Evolutionary conservation across 2,329 filamentous ascomycete species (phyloP).

Genomic region (Graphium sp.): DNA sequence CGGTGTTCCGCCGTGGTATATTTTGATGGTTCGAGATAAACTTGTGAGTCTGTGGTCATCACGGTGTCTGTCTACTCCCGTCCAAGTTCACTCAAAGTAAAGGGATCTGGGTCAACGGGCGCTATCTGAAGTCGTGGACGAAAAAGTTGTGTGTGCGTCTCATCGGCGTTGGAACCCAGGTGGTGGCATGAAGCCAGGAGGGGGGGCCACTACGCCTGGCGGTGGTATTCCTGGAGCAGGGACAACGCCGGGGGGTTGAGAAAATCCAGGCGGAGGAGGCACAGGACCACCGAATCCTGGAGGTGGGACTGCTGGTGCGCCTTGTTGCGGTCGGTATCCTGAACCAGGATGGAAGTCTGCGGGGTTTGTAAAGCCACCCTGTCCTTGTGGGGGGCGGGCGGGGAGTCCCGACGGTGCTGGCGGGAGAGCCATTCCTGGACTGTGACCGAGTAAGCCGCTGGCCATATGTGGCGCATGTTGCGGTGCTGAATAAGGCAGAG

Average conservation of each 20-base stretch:
- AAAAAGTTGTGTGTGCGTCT: too few relatives aligned
- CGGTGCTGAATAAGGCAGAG: constrained; percentile 12
- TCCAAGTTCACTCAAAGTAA: too few relatives aligned
- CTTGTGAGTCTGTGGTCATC: too few relatives aligned
- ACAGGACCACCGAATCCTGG: constrained; percentile 19
- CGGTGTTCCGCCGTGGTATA: too few relatives aligned
- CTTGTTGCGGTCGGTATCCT: constrained; percentile 16
- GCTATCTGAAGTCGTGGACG: too few relatives aligned
- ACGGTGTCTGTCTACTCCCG: too few relatives aligned
- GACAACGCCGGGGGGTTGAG: constrained; percentile 16
- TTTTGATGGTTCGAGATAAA: too few relatives aligned
- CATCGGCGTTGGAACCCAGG: constrained; percentile 23
- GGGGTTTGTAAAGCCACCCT: constrained; percentile 26
- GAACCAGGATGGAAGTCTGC: constrained; percentile 28
- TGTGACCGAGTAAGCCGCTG: neutral
- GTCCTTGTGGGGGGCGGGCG: constrained; percentile 28
- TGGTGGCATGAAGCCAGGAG: constrained; percentile 25
- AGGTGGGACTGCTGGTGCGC: constrained; percentile 14
- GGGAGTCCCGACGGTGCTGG: constrained; percentile 32
- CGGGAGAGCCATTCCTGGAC: constrained; percentile 17
- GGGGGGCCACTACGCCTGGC: constrained; percentile 21
- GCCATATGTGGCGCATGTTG: too few relatives aligned
- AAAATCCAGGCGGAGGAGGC: constrained; percentile 19
- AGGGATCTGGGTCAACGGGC: too few relatives aligned
- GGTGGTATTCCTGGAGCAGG: constrained; percentile 16